Evolutionary conservation across 2,329 filamentous ascomycete genomes (phyloP).

Genomic region (Cladophialophora chaetospira): DNA sequence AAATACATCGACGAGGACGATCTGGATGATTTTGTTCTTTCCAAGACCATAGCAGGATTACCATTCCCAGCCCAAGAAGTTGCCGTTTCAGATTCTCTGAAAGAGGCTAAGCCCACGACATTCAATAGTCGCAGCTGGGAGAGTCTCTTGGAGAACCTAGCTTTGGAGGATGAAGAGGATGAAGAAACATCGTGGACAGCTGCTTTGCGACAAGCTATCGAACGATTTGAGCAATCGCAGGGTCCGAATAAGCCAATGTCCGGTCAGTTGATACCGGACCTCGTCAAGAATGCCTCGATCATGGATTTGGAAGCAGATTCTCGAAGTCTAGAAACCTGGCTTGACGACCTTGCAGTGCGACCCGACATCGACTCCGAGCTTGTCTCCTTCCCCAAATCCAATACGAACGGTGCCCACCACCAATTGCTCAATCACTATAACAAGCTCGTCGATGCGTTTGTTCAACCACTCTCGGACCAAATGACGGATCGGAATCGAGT

Average conservation of each 20-base stretch:
- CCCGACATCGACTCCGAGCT: neutral
- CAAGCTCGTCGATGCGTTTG: constrained; percentile 2
- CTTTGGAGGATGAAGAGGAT: neutral
- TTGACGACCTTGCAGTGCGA: neutral
- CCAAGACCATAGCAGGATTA: neutral
- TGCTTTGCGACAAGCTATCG: neutral
- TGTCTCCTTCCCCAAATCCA: neutral
- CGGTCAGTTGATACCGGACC: constrained; percentile 11
- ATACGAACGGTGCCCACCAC: neutral
- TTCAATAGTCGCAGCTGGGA: constrained; percentile 11
- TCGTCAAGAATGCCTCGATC: constrained; percentile 2
- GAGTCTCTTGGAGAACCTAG: constrained; percentile 6
- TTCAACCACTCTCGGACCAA: constrained; percentile 15
- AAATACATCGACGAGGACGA: constrained; percentile 19
- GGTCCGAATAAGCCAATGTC: neutral
- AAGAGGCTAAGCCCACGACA: neutral
- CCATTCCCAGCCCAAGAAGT: neutral
- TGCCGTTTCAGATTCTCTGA: neutral
- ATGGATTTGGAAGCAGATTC: constrained; percentile 21
- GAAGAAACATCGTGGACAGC: neutral
- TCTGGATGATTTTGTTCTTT: constrained; percentile 22
- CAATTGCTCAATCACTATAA: constrained; percentile 17
- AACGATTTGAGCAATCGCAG: constrained; percentile 1
- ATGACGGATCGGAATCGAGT: constrained; percentile 27
- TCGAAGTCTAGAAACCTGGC: neutral